These are phyloP conservation scores for Mollisiaceae sp. DNA, from an alignment of 2,329 filamentous ascomycete genomes.

Conservation along the genomic window DNA sequence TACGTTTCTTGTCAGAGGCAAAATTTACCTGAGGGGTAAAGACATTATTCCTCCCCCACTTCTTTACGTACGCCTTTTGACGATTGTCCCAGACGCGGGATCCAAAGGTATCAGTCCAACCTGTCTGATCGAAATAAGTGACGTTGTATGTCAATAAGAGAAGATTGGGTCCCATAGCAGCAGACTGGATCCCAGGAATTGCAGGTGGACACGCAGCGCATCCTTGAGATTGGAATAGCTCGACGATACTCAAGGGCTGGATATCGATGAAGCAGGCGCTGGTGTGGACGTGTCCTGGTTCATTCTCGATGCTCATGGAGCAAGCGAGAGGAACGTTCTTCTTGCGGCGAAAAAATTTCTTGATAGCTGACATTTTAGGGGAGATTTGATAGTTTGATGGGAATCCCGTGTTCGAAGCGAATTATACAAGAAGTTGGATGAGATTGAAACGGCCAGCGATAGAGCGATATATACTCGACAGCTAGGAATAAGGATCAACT, in stretches of 20 bases:
- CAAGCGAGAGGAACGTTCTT: conserved; percentile 44
- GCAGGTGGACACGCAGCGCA: conserved; percentile 44
- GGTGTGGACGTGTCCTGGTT: conserved; percentile 42
- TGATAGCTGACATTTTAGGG: not conserved
- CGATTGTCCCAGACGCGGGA: conserved; percentile 41
- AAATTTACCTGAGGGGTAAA: conserved; percentile 41
- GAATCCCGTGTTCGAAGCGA: not conserved
- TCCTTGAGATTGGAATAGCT: conserved; percentile 45
- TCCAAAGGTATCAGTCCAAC: conserved; percentile 44
- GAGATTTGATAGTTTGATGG: not conserved
- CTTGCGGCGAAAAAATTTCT: conserved; percentile 42
- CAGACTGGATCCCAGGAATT: conserved; percentile 41
- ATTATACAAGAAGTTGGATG: not conserved
- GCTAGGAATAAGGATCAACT: too few relatives aligned
- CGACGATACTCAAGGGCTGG: conserved; percentile 43
- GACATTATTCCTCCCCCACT: conserved; percentile 41
- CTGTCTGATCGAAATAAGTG: conserved; percentile 44
- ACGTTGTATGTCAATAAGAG: conserved; percentile 45
- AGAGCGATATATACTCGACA: too few relatives aligned
- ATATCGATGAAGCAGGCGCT: conserved; percentile 38
- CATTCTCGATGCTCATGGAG: conserved; percentile 40
- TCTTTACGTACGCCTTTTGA: conserved; percentile 43
- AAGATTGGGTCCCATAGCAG: conserved; percentile 40
- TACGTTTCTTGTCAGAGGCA: not conserved
- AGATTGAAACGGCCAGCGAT: too few relatives aligned